These are phyloP conservation scores for Polygonum maritimum DNA, from an alignment of 148 eudicot species.

Conservation along the genomic window DNA sequence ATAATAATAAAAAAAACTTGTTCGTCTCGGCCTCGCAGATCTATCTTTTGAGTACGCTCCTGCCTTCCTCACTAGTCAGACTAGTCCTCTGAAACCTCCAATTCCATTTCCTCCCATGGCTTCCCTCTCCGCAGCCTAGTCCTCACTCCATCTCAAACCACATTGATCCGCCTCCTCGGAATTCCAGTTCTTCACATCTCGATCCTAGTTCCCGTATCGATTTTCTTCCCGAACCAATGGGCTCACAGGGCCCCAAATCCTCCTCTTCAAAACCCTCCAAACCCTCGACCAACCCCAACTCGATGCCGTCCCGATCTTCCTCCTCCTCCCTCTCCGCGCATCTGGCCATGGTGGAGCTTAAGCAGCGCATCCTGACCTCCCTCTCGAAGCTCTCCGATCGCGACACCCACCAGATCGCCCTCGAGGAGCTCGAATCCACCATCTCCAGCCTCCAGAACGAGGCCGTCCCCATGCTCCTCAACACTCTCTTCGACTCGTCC, in stretches of 20 bases:
- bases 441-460: slow-evolving; percentile 57
- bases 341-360: slow-evolving; percentile 82
- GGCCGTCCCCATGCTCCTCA: slow-evolving; percentile 64
- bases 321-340: slow-evolving; percentile 55
- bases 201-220: background rate
- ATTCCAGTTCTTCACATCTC: background rate
- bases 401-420: slow-evolving; percentile 93
- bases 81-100: background rate
- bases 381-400: slow-evolving; percentile 81
- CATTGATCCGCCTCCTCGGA: background rate
- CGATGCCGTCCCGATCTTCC: slow-evolving; percentile 17
- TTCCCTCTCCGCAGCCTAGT: background rate
- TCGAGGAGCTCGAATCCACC: slow-evolving; percentile 66
- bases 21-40: background rate
- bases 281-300: slow-evolving; percentile 23
- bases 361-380: slow-evolving; percentile 68
- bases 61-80: background rate
- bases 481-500: slow-evolving; percentile 68
- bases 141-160: background rate
- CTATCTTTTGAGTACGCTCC: background rate
- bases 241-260: slow-evolving; percentile 53
- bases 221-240: slow-evolving; percentile 24
- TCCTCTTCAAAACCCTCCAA: slow-evolving; percentile 43
- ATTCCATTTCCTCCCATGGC: background rate
- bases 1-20: background rate